These are phyloP conservation scores for Umbelopsis sp. DNA, from an alignment of 371 early-diverging fungal genomes.

Conservation along the genomic window DNA sequence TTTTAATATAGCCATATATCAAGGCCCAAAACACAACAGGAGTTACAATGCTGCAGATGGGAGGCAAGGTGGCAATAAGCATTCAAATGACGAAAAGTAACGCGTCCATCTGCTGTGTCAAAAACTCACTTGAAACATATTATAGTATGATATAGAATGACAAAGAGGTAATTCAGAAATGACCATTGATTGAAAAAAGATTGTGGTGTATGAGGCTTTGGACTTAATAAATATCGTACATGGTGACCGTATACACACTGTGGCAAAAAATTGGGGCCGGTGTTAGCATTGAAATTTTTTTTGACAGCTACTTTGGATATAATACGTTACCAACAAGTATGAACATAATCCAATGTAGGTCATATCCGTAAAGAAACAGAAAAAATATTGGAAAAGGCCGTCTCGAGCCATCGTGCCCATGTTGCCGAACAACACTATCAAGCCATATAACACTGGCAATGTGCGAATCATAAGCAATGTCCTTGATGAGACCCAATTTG, in stretches of 20 bases:
- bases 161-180: slow-evolving; percentile 46
- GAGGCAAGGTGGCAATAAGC: not conserved
- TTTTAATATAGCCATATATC: slow-evolving; percentile 19
- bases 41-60: slow-evolving; percentile 45
- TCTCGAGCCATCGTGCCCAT: slow-evolving; percentile 35
- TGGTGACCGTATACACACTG: slow-evolving; percentile 26
- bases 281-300: not conserved
- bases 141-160: slow-evolving; percentile 46
- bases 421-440: slow-evolving; percentile 47
- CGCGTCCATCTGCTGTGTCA: not conserved
- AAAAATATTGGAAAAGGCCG: slow-evolving; percentile 28
- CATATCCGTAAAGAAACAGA: slow-evolving; percentile 54
- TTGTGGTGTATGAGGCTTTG: slow-evolving; percentile 23
- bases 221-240: slow-evolving; percentile 31
- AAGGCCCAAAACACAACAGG: slow-evolving; percentile 63
- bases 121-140: slow-evolving; percentile 48
- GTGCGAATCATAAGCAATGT: slow-evolving; percentile 50
- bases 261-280: not conserved
- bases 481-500: slow-evolving; percentile 50
- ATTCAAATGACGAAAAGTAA: not conserved
- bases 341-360: slow-evolving; percentile 56
- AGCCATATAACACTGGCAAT: slow-evolving; percentile 36
- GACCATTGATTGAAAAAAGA: slow-evolving; percentile 40
- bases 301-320: not conserved
- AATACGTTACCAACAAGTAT: slow-evolving; percentile 52